Conservation (phyloP, 1,139 yeast genomes). For the Blastobotrys elegans region DNA sequence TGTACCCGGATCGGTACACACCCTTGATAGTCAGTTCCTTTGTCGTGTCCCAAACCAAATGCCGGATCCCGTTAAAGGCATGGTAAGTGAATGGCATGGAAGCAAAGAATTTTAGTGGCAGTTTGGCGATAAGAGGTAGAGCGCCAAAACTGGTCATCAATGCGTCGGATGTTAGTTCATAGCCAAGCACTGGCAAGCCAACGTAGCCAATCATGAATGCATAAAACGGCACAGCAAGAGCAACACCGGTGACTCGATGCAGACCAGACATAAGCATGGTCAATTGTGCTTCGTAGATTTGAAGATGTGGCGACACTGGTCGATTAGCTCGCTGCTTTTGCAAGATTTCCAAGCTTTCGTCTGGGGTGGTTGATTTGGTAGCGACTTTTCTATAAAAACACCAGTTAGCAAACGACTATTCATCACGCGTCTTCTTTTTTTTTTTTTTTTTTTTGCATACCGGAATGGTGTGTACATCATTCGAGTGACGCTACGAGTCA, state of each 20-base stretch:
- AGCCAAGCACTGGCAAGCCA: constrained; percentile 58
- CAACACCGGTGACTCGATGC: constrained; percentile 87
- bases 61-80: constrained; percentile 81
- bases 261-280: constrained; percentile 74
- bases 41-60: constrained; percentile 87
- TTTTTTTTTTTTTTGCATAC: constrained; percentile 1
- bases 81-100: constrained; percentile 88
- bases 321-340: constrained; percentile 80
- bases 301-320: constrained; percentile 87
- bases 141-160: constrained; percentile 44
- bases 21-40: constrained; percentile 73
- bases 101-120: constrained; percentile 60
- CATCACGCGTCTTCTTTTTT: neutral
- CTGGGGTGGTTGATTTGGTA: constrained; percentile 57
- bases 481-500: constrained; percentile 3
- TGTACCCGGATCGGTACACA: constrained; percentile 88
- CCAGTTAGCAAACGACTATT: neutral
- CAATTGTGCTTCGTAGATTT: constrained; percentile 84
- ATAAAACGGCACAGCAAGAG: constrained; percentile 54
- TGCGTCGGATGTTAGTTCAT: constrained; percentile 54
- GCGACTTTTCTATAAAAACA: neutral
- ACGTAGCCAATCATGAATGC: constrained; percentile 74
- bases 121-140: constrained; percentile 59
- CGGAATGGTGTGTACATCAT: constrained; percentile 6
- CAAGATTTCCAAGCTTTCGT: constrained; percentile 63